Base-by-base conservation (phyloP, 2,329 filamentous ascomycete genomes). In the Chaetomiaceae sp. region DNA sequence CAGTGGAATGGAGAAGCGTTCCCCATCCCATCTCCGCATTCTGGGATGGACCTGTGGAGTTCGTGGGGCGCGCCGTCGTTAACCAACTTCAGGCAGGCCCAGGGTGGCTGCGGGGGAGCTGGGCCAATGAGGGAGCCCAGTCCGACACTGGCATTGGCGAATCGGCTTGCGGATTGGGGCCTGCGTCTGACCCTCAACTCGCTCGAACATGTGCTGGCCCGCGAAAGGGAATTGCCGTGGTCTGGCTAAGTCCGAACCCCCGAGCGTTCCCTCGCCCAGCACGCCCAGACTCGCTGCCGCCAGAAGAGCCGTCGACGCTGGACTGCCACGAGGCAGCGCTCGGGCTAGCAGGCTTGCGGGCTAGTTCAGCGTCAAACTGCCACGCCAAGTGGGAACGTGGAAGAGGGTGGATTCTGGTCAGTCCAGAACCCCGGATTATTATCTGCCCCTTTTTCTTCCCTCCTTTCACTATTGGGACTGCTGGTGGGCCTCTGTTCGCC, bases 241-340 rank as follows among this genome's bases (percentile, higher is more conserved):
- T 34, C 24, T 30, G 47, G 46, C 45, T 47, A 49, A 48, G 39
- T 36, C 51, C 51, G 51, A 53, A 44, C 24, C 40, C 27, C 51
- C 51, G 51, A 53, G 39, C 17, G 4, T 26, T 22, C 11, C 37
- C 29, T 41, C 32, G 17, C 37, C 29, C 43, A 36, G 17, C 44
- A 30, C 44, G 33, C 32, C 39, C 18, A n/a, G 30, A 38, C 19
- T 19, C 35, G 34, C 33, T 39, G n/a, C n/a, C n/a, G n/a, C n/a
- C n/a, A n/a, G n/a, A n/a, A n/a, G n/a, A n/a, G n/a, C n/a, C n/a
- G n/a, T n/a, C n/a, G n/a, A n/a, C n/a, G n/a, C n/a, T n/a, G n/a
- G n/a, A n/a, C 47, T 43, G 43, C 42, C 32, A 47, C 40, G 33
- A 45, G 47, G 44, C 37, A 30, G 14, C 26, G 14, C 18, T 9